Conservation (phyloP, 1,139 yeast species). For the Geotrichum restrictum region DNA sequence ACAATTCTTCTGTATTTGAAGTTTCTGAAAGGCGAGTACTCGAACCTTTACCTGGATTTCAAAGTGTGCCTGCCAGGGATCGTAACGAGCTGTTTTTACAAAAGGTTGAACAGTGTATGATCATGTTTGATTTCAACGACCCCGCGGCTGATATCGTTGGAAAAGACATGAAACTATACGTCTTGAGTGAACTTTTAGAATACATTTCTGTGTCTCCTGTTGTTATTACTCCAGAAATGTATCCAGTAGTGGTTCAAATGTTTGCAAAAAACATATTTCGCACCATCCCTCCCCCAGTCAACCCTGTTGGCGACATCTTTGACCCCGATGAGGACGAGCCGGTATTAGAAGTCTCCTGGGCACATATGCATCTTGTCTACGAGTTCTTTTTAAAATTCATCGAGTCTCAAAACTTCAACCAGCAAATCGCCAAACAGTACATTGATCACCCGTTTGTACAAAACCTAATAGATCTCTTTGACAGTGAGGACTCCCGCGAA, state of each 20-base stretch:
- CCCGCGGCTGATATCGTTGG: conserved; percentile 90
- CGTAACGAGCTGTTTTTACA: conserved; percentile 77
- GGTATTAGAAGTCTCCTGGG: conserved; percentile 95
- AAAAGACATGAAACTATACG: conserved; percentile 82
- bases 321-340: conserved; percentile 99
- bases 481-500: conserved; percentile 95
- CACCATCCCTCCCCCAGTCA: conserved; percentile 97
- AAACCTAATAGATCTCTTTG: conserved; percentile 79
- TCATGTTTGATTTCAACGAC: conserved; percentile 89
- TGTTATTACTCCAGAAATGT: conserved; percentile 87
- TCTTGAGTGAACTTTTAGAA: conserved; percentile 83
- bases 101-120: conserved; percentile 91
- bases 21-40: conserved; percentile 68
- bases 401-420: conserved; percentile 93
- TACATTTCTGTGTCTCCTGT: conserved; percentile 75
- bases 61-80: conserved; percentile 84
- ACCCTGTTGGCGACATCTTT: conserved; percentile 90
- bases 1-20: conserved; percentile 89
- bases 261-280: conserved; percentile 84
- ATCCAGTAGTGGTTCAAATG: conserved; percentile 83
- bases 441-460: conserved; percentile 88
- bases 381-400: conserved; percentile 90
- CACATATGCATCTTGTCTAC: conserved; percentile 96
- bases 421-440: conserved; percentile 85
- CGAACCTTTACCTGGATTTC: conserved; percentile 78